Percentiles rank a stretch among this genome's conserved stretches.
Evolutionary conservation across 768 basidiomycete species (phyloP).

Genomic region (Boletellus sp.): DNA sequence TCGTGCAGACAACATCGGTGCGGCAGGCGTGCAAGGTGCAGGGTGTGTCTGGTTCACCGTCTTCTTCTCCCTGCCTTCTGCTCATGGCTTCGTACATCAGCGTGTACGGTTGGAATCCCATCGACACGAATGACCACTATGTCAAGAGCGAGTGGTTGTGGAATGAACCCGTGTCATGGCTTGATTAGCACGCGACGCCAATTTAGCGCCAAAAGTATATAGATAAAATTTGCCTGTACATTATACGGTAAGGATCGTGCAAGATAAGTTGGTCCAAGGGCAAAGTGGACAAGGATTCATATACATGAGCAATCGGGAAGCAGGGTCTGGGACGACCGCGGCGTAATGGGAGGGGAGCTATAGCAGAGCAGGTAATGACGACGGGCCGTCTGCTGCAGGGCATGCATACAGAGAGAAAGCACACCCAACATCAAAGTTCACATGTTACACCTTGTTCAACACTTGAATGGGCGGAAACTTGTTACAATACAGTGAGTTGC

Average conservation of each 20-base stretch:
- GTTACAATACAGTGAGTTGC: constrained; percentile 85
- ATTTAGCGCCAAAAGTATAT: constrained; percentile 19
- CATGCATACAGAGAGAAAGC: constrained; percentile 11
- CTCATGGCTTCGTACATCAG: constrained; percentile 5
- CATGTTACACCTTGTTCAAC: constrained; percentile 53
- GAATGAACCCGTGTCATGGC: constrained; percentile 49
- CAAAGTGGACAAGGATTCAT: constrained; percentile 7
- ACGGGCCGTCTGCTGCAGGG: constrained; percentile 11
- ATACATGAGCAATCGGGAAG: constrained; percentile 19
- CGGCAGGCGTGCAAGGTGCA: constrained; percentile 71
- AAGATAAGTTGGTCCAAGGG: constrained; percentile 20
- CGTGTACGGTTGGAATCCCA: constrained; percentile 19
- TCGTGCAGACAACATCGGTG: constrained; percentile 53
- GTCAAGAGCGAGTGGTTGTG: constrained; percentile 38
- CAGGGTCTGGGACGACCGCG: constrained; percentile 8
- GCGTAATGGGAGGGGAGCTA: constrained; percentile 6
- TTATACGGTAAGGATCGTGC: constrained; percentile 28
- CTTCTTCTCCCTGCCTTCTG: too few species aligned
- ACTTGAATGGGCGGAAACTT: constrained; percentile 49
- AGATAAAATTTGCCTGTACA: constrained; percentile 26
- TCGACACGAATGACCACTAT: constrained; percentile 20
- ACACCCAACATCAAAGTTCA: constrained; percentile 40
- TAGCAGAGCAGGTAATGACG: constrained; percentile 12
- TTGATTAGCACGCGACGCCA: constrained; percentile 35
- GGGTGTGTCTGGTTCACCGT: constrained; percentile 48